Conservation (phyloP, 805 yeast species). For the Lipomyces spencermartinsiae region DNA sequence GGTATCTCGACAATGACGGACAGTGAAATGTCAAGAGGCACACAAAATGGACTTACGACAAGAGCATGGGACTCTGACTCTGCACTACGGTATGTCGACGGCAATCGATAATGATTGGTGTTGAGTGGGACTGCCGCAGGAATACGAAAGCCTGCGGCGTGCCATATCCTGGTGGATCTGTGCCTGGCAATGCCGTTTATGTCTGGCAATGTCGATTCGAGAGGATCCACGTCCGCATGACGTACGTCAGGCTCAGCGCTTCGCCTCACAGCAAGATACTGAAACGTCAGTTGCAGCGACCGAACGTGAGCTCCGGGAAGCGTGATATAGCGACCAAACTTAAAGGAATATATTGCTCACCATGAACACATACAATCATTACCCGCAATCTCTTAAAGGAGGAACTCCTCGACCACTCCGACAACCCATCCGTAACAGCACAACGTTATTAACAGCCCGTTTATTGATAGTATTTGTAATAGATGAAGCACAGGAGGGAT, state of each 20-base stretch:
- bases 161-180: slow-evolving; percentile 4
- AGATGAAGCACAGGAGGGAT: too few species aligned
- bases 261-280: not conserved
- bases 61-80: slow-evolving; percentile 2
- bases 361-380: too few species aligned
- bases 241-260: not conserved
- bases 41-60: not conserved
- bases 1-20: not conserved
- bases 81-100: not conserved
- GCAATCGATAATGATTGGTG: not conserved
- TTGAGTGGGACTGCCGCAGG: not conserved
- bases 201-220: not conserved
- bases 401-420: too few species aligned
- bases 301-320: not conserved
- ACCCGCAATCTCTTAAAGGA: too few species aligned
- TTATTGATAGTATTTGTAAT: too few species aligned
- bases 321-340: too few species aligned
- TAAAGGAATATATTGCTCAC: too few species aligned
- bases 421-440: too few species aligned
- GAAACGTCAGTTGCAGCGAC: not conserved
- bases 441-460: too few species aligned
- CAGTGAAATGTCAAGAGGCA: not conserved
- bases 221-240: not conserved
- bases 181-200: not conserved
- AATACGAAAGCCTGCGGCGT: not conserved